Conservation (phyloP, 805 yeast species). For the Candida koratica region DNA sequence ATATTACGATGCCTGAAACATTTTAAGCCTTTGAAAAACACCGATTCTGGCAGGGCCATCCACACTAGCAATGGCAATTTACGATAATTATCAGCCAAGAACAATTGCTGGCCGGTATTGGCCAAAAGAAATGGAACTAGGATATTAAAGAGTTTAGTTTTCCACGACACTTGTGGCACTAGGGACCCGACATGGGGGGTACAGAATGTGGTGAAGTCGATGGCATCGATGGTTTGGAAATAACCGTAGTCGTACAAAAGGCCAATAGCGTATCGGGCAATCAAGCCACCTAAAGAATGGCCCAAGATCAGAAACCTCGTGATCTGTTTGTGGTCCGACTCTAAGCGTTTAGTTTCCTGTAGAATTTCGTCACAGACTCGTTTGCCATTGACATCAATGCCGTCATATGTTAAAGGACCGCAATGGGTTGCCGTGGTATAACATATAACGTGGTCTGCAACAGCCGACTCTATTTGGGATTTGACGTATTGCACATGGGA, state of each 20-base stretch:
- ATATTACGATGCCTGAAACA: conserved; percentile 51
- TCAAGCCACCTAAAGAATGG: conserved; percentile 42
- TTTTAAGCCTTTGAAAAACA: conserved; percentile 54
- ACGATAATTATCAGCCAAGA: conserved; percentile 32
- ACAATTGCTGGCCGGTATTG: conserved; percentile 70
- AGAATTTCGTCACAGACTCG: conserved; percentile 66
- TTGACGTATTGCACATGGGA: conserved; percentile 63
- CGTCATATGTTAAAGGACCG: conserved; percentile 80
- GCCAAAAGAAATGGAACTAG: conserved; percentile 66
- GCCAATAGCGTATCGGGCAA: conserved; percentile 39
- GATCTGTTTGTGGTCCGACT: conserved; percentile 19
- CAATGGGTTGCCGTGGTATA: conserved; percentile 58
- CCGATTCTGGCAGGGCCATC: conserved; percentile 62
- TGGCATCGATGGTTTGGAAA: conserved; percentile 53
- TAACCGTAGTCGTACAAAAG: conserved; percentile 50
- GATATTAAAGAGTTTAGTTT: conserved; percentile 48
- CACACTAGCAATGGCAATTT: conserved; percentile 52
- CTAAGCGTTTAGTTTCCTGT: conserved; percentile 16
- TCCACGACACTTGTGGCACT: conserved; percentile 42
- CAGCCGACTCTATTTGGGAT: conserved; percentile 36
- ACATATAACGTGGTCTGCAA: conserved; percentile 30
- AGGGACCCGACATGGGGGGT: conserved; percentile 67
- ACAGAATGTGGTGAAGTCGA: conserved; percentile 49
- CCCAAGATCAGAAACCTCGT: conserved; percentile 38
- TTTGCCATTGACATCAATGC: conserved; percentile 79